Evolutionary conservation across 805 yeast genomes (phyloP).

Genomic region (Wickerhamomyces tratensis): DNA sequence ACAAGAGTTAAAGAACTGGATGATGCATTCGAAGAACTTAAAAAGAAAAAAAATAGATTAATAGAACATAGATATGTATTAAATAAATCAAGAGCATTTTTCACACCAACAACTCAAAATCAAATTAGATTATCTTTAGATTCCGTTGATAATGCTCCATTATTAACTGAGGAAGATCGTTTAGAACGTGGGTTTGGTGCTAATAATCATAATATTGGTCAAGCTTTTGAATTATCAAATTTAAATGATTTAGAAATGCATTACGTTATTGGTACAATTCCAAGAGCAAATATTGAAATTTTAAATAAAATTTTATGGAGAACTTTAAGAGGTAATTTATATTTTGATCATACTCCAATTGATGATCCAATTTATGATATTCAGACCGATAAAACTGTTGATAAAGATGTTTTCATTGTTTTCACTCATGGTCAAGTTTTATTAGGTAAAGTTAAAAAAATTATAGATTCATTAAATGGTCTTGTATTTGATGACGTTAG

Average conservation of each 20-base stretch:
- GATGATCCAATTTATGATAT: slow-evolving; percentile 59
- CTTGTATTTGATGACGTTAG: slow-evolving; percentile 50
- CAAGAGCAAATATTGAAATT: slow-evolving; percentile 55
- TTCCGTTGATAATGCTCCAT: slow-evolving; percentile 27
- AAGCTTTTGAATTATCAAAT: slow-evolving; percentile 11
- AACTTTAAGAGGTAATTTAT: slow-evolving; percentile 85
- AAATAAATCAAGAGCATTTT: slow-evolving; percentile 36
- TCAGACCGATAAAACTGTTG: slow-evolving; percentile 43
- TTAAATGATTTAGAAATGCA: slow-evolving; percentile 16
- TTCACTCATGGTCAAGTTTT: slow-evolving; percentile 86
- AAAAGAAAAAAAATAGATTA: slow-evolving; percentile 51
- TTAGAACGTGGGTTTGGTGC: slow-evolving; percentile 26
- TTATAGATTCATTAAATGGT: slow-evolving; percentile 88
- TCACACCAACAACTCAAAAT: slow-evolving; percentile 27
- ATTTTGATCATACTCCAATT: slow-evolving; percentile 64
- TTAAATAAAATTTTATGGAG: slow-evolving; percentile 87
- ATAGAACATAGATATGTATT: slow-evolving; percentile 64
- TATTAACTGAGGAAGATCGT: slow-evolving; percentile 22
- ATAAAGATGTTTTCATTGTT: slow-evolving; percentile 77
- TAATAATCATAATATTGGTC: neutral
- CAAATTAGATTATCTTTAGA: slow-evolving; percentile 24
- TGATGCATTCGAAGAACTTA: slow-evolving; percentile 56
- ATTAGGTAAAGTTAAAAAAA: slow-evolving; percentile 62
- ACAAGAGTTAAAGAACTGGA: slow-evolving; percentile 63
- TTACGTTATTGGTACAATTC: slow-evolving; percentile 64